Evolutionary conservation across 1,284 basidiomycete species (phyloP).

Genomic region (Malassezia sp.): DNA sequence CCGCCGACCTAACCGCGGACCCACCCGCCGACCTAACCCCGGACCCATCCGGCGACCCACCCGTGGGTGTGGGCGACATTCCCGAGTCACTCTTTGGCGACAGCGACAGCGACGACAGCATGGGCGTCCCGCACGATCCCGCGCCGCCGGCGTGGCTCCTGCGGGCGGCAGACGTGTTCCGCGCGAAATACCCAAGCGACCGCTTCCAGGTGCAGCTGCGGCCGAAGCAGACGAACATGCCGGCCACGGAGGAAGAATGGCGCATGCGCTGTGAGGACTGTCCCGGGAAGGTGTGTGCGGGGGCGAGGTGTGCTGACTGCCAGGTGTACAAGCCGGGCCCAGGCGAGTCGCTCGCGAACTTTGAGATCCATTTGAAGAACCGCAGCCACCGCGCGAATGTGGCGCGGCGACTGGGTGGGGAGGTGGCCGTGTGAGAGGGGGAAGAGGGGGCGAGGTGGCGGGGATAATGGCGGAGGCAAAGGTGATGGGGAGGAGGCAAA

Average conservation of each 20-base stretch:
- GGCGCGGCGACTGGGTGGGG: conserved; percentile 3
- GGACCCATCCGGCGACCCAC: no score
- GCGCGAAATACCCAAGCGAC: conserved; percentile 67
- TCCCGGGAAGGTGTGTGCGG: conserved; percentile 83
- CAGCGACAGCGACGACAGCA: conserved; percentile 11
- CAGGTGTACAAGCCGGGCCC: conserved; percentile 92
- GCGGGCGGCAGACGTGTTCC: conserved; percentile 57
- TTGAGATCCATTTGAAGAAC: conserved; percentile 80
- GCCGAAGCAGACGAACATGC: conserved; percentile 19
- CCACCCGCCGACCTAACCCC: no score
- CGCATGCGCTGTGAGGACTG: conserved; percentile 87
- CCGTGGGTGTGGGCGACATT: no score
- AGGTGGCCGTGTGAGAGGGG: no score
- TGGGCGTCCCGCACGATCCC: background rate
- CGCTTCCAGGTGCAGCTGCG: conserved; percentile 52
- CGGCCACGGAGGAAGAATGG: conserved; percentile 56
- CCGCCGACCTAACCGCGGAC: no score
- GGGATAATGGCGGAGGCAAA: no score
- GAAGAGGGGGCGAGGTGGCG: no score
- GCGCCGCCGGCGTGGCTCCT: conserved; percentile 59
- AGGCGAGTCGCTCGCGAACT: conserved; percentile 76
- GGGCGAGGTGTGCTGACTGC: no score
- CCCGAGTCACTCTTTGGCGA: background rate
- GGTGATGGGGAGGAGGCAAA: no score
- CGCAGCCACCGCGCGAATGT: conserved; percentile 55